Conservation (phyloP, 2,329 filamentous ascomycete species). For the Cytospora piceicola region DNA sequence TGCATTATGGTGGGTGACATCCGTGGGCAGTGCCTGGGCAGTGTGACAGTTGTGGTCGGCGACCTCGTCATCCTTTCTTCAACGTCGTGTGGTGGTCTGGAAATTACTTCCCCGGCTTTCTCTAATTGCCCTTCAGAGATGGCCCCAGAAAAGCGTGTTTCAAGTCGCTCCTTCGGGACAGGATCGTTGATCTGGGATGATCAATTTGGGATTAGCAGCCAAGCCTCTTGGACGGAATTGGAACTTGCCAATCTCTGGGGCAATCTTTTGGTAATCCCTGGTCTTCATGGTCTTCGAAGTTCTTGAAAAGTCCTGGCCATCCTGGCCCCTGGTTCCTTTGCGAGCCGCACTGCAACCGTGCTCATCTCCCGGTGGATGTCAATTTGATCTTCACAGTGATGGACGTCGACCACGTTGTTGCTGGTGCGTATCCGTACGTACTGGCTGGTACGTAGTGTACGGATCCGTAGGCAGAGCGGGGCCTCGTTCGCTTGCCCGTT, state of each 20-base stretch:
- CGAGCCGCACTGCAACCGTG: slow-evolving; percentile 24
- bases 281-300: not conserved
- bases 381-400: slow-evolving; percentile 17
- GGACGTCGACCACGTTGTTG: slow-evolving; percentile 21
- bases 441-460: no score
- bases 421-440: not conserved
- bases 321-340: not conserved
- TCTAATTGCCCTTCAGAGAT: slow-evolving; percentile 20
- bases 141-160: slow-evolving; percentile 17
- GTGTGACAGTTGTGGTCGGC: not conserved
- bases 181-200: slow-evolving; percentile 20
- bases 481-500: not conserved
- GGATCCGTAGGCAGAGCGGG: not conserved
- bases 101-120: slow-evolving; percentile 26
- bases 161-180: slow-evolving; percentile 21
- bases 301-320: not conserved
- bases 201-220: slow-evolving; percentile 26
- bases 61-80: slow-evolving; percentile 1
- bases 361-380: slow-evolving; percentile 15
- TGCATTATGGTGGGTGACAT: not conserved
- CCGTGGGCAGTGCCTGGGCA: not conserved
- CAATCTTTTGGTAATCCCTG: not conserved
- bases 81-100: not conserved
- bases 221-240: slow-evolving; percentile 9
- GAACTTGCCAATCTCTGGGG: slow-evolving; percentile 13